Evolutionary conservation across 2,329 filamentous ascomycete species (phyloP).

Genomic region (Scedosporium dehoogii): DNA sequence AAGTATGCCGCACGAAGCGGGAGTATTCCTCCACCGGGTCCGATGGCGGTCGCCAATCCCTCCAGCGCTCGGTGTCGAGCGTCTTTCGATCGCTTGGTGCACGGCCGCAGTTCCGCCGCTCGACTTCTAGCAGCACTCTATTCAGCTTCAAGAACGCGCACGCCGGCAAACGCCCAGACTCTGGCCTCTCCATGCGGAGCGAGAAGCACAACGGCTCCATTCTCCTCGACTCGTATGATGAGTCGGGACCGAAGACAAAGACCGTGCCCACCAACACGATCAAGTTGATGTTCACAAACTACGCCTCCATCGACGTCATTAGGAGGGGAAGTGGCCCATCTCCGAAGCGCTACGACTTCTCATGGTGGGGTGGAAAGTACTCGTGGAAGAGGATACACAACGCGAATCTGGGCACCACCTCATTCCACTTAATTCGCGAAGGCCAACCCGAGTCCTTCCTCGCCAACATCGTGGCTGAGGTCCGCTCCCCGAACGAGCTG

Average conservation of each 20-base stretch:
- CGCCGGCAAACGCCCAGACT: background rate
- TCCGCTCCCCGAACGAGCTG: slow-evolving; percentile 59
- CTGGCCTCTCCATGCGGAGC: slow-evolving; percentile 1
- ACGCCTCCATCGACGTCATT: slow-evolving; percentile 79
- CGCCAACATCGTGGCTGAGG: slow-evolving; percentile 78
- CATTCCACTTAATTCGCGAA: slow-evolving; percentile 69
- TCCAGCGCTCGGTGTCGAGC: slow-evolving; percentile 7
- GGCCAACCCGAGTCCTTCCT: slow-evolving; percentile 49
- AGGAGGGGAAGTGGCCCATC: slow-evolving; percentile 51
- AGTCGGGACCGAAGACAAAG: background rate
- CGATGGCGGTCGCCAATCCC: background rate
- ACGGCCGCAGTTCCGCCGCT: slow-evolving; percentile 3
- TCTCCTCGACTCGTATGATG: background rate
- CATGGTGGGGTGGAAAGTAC: slow-evolving; percentile 86
- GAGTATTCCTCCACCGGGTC: slow-evolving; percentile 42
- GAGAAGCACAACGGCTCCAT: background rate
- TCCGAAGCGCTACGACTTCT: slow-evolving; percentile 76
- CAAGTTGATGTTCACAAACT: slow-evolving; percentile 94
- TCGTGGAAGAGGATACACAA: slow-evolving; percentile 69
- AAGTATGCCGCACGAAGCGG: slow-evolving; percentile 77
- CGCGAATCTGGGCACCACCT: slow-evolving; percentile 58
- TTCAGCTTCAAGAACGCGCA: slow-evolving; percentile 5
- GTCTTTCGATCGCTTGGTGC: slow-evolving; percentile 6
- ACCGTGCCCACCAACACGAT: slow-evolving; percentile 55
- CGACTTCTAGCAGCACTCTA: slow-evolving; percentile 2